Percentiles rank a stretch among this genome's conserved stretches.
phyloP scores from a whole-genome alignment of 176 grass and related monocot species.

The Juncus inflexus region DNA sequence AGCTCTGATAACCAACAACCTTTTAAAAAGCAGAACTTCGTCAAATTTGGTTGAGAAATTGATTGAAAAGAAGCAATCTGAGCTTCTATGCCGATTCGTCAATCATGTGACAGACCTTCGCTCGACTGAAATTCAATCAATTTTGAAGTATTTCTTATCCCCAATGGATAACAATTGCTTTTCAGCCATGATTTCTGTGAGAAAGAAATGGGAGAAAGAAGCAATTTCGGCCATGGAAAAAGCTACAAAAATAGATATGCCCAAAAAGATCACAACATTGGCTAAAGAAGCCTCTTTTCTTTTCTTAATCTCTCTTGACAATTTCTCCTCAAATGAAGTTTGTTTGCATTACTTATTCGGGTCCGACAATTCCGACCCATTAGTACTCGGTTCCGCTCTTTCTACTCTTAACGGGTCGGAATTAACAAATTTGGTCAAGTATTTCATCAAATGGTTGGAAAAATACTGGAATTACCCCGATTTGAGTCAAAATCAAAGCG shows the following conservation, averaged over 20 bases:
- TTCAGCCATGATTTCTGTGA: conserved; percentile 45
- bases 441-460: conserved; percentile 66
- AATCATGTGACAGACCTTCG: conserved; percentile 55
- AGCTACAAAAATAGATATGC: conserved; percentile 23
- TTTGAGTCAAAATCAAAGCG: conserved; percentile 7
- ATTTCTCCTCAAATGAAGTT: conserved; percentile 53
- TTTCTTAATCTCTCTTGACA: conserved; percentile 72
- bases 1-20: conserved; percentile 39
- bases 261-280: conserved; percentile 19
- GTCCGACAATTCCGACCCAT: conserved; percentile 37
- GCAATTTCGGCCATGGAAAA: conserved; percentile 44
- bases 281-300: conserved; percentile 44
- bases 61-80: conserved; percentile 28
- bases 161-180: conserved; percentile 53
- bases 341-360: conserved; percentile 80
- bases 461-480: conserved; percentile 59
- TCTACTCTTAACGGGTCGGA: conserved; percentile 57
- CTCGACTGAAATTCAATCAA: conserved; percentile 45
- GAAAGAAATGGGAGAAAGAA: conserved; percentile 51
- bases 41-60: conserved; percentile 40
- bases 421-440: conserved; percentile 48
- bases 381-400: conserved; percentile 51
- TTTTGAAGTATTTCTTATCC: conserved; percentile 51
- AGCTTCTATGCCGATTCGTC: conserved; percentile 49
- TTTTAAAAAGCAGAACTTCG: conserved; percentile 31